Evolutionary conservation across 805 yeast genomes (phyloP), one percentile per base, ranked within the genome.

Genomic region (Metschnikowia similis): DNA sequence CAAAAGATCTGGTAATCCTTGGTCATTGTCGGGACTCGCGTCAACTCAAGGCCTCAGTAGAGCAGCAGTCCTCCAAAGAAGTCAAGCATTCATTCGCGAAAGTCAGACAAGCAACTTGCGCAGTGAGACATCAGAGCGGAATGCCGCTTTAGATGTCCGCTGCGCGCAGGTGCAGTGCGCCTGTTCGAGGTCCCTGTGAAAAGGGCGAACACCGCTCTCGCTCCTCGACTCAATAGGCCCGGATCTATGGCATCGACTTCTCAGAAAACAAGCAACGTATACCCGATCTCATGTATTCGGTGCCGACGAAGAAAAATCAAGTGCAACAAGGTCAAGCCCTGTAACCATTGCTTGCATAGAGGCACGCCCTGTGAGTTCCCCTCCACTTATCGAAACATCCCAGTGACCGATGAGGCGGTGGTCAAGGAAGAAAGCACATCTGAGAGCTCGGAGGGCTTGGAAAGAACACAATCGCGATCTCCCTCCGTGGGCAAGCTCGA

Each of bases 291-390:
- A 8, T 57, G 61, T 38, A 31, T 54, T 14, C 56, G 52, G 7
- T 56, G 61, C 43, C 58, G 61, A n/a, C 47, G 56, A 16, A 41
- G 54, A 26, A 57, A 57, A 41, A 56, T 57, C 44, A 56, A 54
- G 48, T 57, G 61, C 53, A 57, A 57, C 47, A 54, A 54, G 49
- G 49, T 47, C 43, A 48, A 56, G 28, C 61, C 61, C 4, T 57
- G 61, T 34, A 50, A 54, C 38, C 57, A 54, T 47, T 57, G 61
- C 38, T 30, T 39, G 31, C 48, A 47, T 35, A 48, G 45, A 13
- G 52, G 49, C 11, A 39, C 48, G 16, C 51, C 48, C 28, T 57
- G 61, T 38, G 56, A 54, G 41, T 57, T 56, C 35, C 61, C 61
- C 4, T 21, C 53, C 26, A 57, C 55, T 34, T 57, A 56, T 48